These are phyloP conservation scores for Chenopodium quinoa DNA, from an alignment of 148 eudicot species.

Conservation along the genomic window DNA sequence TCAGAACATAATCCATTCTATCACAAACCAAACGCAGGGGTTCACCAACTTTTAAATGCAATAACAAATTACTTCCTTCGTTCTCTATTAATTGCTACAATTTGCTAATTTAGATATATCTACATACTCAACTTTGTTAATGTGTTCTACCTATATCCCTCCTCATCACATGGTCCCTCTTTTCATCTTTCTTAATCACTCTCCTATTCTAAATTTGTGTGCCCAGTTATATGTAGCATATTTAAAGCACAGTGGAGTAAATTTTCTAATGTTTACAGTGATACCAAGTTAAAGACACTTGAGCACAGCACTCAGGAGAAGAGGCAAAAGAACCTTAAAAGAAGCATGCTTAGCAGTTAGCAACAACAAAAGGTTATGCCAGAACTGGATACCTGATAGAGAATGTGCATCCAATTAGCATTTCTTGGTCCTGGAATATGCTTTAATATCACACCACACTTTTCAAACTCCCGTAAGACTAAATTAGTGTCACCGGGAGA, in stretches of 20 bases:
- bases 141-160: too few species aligned
- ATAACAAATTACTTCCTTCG: not conserved
- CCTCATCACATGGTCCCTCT: too few species aligned
- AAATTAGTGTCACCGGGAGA: conserved; percentile 85
- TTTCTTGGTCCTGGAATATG: conserved; percentile 94
- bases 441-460: conserved; percentile 80
- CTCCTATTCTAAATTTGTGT: too few species aligned
- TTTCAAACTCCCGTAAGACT: conserved; percentile 91
- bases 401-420: conserved; percentile 97
- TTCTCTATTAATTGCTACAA: too few species aligned
- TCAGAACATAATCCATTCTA: not conserved
- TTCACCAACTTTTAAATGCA: not conserved
- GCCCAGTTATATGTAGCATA: too few species aligned
- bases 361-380: not conserved
- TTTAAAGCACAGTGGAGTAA: too few species aligned
- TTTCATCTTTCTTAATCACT: too few species aligned
- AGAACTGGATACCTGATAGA: conserved; percentile 65
- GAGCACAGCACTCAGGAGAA: not conserved
- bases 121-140: too few species aligned
- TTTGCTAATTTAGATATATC: too few species aligned
- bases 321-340: not conserved
- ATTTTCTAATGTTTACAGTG: too few species aligned
- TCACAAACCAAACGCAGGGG: not conserved
- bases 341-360: not conserved
- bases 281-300: not conserved